Percentiles rank a stretch among this genome's conserved stretches.
These are phyloP conservation scores for Hortiboletus campestris DNA, from an alignment of 768 basidiomycete genomes.

Conservation along the genomic window DNA sequence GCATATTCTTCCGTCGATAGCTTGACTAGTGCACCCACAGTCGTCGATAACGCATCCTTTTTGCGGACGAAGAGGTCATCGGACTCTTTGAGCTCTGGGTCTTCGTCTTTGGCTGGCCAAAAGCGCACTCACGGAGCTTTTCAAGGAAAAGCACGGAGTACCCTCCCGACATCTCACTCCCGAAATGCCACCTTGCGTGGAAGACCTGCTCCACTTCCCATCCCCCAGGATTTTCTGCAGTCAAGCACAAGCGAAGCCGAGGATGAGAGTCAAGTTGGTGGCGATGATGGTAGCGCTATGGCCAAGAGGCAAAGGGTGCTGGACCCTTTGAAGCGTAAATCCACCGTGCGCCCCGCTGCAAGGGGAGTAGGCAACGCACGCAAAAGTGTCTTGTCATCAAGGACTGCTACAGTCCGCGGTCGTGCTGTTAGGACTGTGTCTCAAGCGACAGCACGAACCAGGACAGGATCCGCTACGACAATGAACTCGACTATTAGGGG, in stretches of 20 bases:
- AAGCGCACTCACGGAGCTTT: slow-evolving; percentile 35
- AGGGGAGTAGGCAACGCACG: slow-evolving; percentile 14
- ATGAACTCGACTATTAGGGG: slow-evolving; percentile 10
- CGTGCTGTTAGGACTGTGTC: slow-evolving; percentile 9
- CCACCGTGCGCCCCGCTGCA: slow-evolving; percentile 24
- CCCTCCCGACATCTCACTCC: slow-evolving; percentile 6
- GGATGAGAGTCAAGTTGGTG: slow-evolving; percentile 10
- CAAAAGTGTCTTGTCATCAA: slow-evolving; percentile 13
- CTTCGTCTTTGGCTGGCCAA: slow-evolving; percentile 39
- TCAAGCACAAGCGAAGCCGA: slow-evolving; percentile 26
- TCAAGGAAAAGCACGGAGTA: slow-evolving; percentile 3
- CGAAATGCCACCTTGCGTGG: slow-evolving; percentile 30
- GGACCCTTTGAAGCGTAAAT: slow-evolving; percentile 24
- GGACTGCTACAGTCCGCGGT: slow-evolving; percentile 5
- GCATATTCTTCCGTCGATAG: slow-evolving; percentile 27
- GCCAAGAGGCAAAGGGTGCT: slow-evolving; percentile 29
- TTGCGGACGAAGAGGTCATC: slow-evolving; percentile 41
- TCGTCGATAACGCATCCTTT: slow-evolving; percentile 38
- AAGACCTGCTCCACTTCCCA: slow-evolving; percentile 4
- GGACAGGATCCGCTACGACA: slow-evolving; percentile 9
- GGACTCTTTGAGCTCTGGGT: slow-evolving; percentile 41
- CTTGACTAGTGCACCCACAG: slow-evolving; percentile 36
- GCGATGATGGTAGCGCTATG: slow-evolving; percentile 6
- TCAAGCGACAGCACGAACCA: slow-evolving; percentile 9
- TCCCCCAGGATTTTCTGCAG: slow-evolving; percentile 13